Conservation (phyloP, 352 stramenopile species). For the Proteromonas lacertae region DNA sequence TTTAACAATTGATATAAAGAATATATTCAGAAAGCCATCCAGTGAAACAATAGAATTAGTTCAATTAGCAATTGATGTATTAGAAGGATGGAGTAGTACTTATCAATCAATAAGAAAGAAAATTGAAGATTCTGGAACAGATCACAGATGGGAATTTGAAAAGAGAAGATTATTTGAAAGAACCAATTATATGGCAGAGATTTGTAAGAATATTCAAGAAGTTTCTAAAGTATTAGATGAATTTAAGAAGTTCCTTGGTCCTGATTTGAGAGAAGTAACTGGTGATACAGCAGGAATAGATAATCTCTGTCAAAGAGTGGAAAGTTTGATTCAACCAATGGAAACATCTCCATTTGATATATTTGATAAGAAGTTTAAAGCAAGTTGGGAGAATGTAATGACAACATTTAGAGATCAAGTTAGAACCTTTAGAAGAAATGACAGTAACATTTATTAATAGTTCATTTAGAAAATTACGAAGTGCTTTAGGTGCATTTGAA, state of each 20-base stretch:
- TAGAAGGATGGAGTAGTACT: slow-evolving; percentile 57
- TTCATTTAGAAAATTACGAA: slow-evolving; percentile 89
- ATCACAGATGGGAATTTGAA: slow-evolving; percentile 78
- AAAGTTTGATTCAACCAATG: slow-evolving; percentile 45
- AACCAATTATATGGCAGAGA: slow-evolving; percentile 76
- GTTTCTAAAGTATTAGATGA: slow-evolving; percentile 50
- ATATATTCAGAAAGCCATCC: slow-evolving; percentile 80
- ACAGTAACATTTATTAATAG: slow-evolving; percentile 94
- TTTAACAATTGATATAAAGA: slow-evolving; percentile 55
- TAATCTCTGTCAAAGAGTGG: slow-evolving; percentile 44
- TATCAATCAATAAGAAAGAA: slow-evolving; percentile 67
- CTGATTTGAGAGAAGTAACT: slow-evolving; percentile 84
- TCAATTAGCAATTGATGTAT: slow-evolving; percentile 46
- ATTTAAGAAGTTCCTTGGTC: slow-evolving; percentile 72
- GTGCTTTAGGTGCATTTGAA: slow-evolving; percentile 75
- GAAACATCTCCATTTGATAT: slow-evolving; percentile 68
- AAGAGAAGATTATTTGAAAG: slow-evolving; percentile 56
- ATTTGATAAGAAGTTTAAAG: slow-evolving; percentile 89
- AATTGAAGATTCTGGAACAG: slow-evolving; percentile 61
- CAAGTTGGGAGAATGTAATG: slow-evolving; percentile 60
- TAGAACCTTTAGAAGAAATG: slow-evolving; percentile 64
- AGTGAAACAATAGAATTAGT: slow-evolving; percentile 69
- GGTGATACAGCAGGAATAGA: slow-evolving; percentile 56
- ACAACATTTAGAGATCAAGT: slow-evolving; percentile 66
- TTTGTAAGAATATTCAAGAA: slow-evolving; percentile 63